Conservation (phyloP, 768 basidiomycete species). For the Suillus discolor region DNA sequence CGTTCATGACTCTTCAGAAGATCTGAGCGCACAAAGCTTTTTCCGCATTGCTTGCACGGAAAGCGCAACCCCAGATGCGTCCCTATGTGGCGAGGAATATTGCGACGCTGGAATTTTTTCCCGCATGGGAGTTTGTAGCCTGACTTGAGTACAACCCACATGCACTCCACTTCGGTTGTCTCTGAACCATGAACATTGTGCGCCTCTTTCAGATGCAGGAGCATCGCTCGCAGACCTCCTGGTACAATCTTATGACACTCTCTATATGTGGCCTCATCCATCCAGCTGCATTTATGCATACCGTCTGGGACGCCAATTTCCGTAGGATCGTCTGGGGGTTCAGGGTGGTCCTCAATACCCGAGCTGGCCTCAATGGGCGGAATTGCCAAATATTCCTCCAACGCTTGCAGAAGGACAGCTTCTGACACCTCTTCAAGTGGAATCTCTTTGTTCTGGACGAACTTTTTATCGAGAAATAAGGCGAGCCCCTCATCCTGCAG, state of each 20-base stretch:
- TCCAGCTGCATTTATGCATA: constrained; percentile 10
- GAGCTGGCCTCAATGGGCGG: neutral
- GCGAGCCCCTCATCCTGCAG: neutral
- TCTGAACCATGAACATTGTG: constrained; percentile 19
- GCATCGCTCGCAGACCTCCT: constrained; percentile 11
- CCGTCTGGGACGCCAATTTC: neutral
- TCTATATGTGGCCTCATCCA: neutral
- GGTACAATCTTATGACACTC: constrained; percentile 10
- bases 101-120: constrained; percentile 10
- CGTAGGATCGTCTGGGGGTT: constrained; percentile 14
- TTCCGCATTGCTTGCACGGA: constrained; percentile 19
- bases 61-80: constrained; percentile 21
- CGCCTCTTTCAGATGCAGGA: constrained; percentile 15
- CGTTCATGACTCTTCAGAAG: constrained; percentile 18
- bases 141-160: constrained; percentile 7
- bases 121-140: constrained; percentile 12
- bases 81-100: constrained; percentile 20
- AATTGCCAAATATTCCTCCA: neutral
- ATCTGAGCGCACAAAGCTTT: constrained; percentile 26
- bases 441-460: neutral
- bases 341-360: constrained; percentile 1
- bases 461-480: neutral
- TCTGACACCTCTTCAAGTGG: too few relatives aligned
- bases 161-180: constrained; percentile 8
- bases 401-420: neutral